phyloP scores from a whole-genome alignment of 2,329 filamentous ascomycete genomes.

The Knoxdaviesia proteae region DNA sequence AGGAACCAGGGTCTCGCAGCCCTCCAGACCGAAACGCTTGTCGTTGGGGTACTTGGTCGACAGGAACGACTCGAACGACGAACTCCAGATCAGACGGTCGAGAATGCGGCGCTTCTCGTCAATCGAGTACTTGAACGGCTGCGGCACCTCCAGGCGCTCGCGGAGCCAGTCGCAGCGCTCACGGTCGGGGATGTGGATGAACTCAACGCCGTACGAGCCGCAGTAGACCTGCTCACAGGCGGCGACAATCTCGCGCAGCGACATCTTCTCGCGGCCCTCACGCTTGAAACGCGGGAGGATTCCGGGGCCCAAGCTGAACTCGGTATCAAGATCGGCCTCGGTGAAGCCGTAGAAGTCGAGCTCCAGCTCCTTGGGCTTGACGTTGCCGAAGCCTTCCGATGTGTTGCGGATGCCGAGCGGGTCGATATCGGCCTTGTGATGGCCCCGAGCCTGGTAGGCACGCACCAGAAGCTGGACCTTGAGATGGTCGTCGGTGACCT shows the following conservation, averaged over 20 bases:
- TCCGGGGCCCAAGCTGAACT: conserved; percentile 81
- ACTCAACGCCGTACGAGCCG: conserved; percentile 92
- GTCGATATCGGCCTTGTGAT: conserved; percentile 96
- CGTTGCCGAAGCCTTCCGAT: conserved; percentile 60
- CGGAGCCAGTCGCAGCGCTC: conserved; percentile 97
- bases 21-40: conserved; percentile 96
- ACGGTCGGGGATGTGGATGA: conserved; percentile 95
- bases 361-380: conserved; percentile 78
- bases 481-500: conserved; percentile 74
- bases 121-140: conserved; percentile 90
- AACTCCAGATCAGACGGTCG: conserved; percentile 95
- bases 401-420: conserved; percentile 74
- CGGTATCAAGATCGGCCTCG: conserved; percentile 79
- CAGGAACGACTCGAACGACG: conserved; percentile 88
- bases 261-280: conserved; percentile 85
- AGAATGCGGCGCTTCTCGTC: conserved; percentile 97
- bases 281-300: conserved; percentile 88
- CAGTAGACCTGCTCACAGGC: conserved; percentile 93
- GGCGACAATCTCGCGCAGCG: conserved; percentile 76
- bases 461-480: conserved; percentile 95
- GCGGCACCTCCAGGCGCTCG: conserved; percentile 80
- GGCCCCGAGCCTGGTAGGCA: conserved; percentile 92
- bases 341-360: conserved; percentile 90
- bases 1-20: conserved; percentile 87
- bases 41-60: conserved; percentile 98